Conservation (phyloP, 495 filamentous ascomycete species). For the Penicillium manginii region DNA sequence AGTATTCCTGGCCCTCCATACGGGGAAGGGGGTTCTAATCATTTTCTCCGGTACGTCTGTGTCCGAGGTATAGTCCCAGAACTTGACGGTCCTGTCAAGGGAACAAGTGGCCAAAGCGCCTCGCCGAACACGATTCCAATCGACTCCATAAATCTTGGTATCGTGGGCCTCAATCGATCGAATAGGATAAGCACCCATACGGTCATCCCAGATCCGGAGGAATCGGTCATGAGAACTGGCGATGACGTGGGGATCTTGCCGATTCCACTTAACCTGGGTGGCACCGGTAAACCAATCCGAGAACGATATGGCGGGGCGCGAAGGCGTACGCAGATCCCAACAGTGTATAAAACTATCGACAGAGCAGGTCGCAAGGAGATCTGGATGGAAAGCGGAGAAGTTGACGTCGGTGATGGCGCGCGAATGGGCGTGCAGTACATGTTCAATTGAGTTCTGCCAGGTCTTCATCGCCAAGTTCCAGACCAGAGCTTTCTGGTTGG, state of each 20-base stretch:
- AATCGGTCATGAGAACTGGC: slow-evolving; percentile 89
- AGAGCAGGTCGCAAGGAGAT: slow-evolving; percentile 85
- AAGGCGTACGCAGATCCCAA: slow-evolving; percentile 83
- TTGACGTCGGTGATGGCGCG: slow-evolving; percentile 96
- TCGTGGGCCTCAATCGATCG: slow-evolving; percentile 84
- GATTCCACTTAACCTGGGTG: slow-evolving; percentile 95
- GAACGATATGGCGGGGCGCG: slow-evolving; percentile 77
- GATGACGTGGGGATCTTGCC: slow-evolving; percentile 80
- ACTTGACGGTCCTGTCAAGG: slow-evolving; percentile 88
- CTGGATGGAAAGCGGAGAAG: slow-evolving; percentile 90
- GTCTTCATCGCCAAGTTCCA: slow-evolving; percentile 86
- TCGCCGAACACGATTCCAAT: slow-evolving; percentile 82
- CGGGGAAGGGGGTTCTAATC: slow-evolving; percentile 81
- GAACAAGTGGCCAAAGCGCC: slow-evolving; percentile 83
- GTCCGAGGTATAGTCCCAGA: slow-evolving; percentile 80
- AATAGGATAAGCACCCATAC: slow-evolving; percentile 77
- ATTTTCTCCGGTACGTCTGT: slow-evolving; percentile 69
- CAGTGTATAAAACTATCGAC: slow-evolving; percentile 93
- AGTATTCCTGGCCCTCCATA: slow-evolving; percentile 92
- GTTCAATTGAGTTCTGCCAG: slow-evolving; percentile 77
- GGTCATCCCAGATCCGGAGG: slow-evolving; percentile 88
- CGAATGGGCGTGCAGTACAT: slow-evolving; percentile 86
- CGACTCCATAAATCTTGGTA: slow-evolving; percentile 96
- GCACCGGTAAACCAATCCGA: slow-evolving; percentile 95
- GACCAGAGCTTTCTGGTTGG: slow-evolving; percentile 92